Evolutionary conservation across 1,139 yeast genomes (phyloP).

Genomic region (Suhomyces coccinellae): DNA sequence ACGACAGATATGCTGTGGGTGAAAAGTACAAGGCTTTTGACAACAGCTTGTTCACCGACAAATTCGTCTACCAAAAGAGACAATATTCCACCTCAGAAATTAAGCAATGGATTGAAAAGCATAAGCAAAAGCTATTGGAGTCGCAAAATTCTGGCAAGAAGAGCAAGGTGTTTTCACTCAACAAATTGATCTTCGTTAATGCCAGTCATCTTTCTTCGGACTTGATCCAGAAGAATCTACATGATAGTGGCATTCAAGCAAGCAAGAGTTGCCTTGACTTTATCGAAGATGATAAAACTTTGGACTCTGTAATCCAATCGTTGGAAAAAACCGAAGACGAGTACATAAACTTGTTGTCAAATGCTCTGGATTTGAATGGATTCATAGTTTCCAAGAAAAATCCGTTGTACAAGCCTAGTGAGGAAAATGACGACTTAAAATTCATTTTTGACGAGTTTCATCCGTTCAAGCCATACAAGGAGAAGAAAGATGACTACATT

Average conservation of each 20-base stretch:
- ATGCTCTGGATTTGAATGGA: slow-evolving; percentile 45
- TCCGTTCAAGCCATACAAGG: slow-evolving; percentile 68
- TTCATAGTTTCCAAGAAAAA: slow-evolving; percentile 67
- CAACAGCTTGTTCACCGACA: slow-evolving; percentile 42
- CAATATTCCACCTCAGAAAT: slow-evolving; percentile 39
- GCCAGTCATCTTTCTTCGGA: slow-evolving; percentile 80
- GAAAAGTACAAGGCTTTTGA: slow-evolving; percentile 66
- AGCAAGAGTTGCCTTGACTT: slow-evolving; percentile 40
- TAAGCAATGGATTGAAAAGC: slow-evolving; percentile 49
- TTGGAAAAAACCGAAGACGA: slow-evolving; percentile 51
- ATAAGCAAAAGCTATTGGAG: slow-evolving; percentile 29
- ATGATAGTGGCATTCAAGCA: slow-evolving; percentile 48
- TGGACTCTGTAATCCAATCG: slow-evolving; percentile 38
- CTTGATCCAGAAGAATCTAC: slow-evolving; percentile 60
- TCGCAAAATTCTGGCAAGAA: slow-evolving; percentile 26
- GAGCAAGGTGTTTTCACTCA: slow-evolving; percentile 59
- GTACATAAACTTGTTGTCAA: slow-evolving; percentile 27
- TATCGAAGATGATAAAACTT: slow-evolving; percentile 20
- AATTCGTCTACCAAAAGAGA: slow-evolving; percentile 15
- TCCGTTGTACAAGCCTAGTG: slow-evolving; percentile 41
- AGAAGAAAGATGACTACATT: slow-evolving; percentile 30
- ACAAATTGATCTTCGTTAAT: slow-evolving; percentile 67
- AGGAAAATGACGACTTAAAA: slow-evolving; percentile 37
- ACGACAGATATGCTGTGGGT: slow-evolving; percentile 68
- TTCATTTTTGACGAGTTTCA: slow-evolving; percentile 78